Percentiles rank a stretch among this genome's conserved stretches.
Conservation (phyloP, 768 basidiomycete genomes). For the Galerina marginata region DNA sequence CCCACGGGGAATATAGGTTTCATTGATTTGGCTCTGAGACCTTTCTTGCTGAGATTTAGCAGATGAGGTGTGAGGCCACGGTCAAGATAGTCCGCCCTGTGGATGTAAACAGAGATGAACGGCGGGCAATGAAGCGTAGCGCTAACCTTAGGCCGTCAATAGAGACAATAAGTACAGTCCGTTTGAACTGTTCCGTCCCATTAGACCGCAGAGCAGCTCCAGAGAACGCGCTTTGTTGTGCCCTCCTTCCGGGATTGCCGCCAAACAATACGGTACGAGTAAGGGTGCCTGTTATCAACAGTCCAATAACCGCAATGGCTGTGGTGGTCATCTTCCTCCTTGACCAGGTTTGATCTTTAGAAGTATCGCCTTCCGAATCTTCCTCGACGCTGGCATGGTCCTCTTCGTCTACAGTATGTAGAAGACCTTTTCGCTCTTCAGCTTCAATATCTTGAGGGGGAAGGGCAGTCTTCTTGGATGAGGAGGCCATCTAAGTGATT, state of each 20-base stretch:
- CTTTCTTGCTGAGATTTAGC: conserved; percentile 78
- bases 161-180: conserved; percentile 83
- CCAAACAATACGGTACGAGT: conserved; percentile 41
- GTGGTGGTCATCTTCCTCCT: conserved; percentile 41
- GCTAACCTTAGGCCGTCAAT: conserved; percentile 83
- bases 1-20: conserved; percentile 83
- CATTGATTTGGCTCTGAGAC: conserved; percentile 88
- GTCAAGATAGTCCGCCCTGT: conserved; percentile 86
- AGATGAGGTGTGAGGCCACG: conserved; percentile 85
- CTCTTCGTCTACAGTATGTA: conserved; percentile 32
- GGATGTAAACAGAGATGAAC: conserved; percentile 9
- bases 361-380: conserved; percentile 10
- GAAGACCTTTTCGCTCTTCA: conserved; percentile 48
- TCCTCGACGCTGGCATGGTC: conserved; percentile 32
- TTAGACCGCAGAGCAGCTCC: conserved; percentile 63
- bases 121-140: neutral
- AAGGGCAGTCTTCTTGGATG: conserved; percentile 1
- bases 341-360: conserved; percentile 36
- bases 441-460: conserved; percentile 4
- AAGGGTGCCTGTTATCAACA: conserved; percentile 49
- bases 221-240: conserved; percentile 38
- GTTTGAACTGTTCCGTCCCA: conserved; percentile 82
- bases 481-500: conserved; percentile 5
- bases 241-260: conserved; percentile 19
- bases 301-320: conserved; percentile 44